phyloP scores from a whole-genome alignment of 2,329 filamentous ascomycete species.

The Fusarium annulatum region DNA sequence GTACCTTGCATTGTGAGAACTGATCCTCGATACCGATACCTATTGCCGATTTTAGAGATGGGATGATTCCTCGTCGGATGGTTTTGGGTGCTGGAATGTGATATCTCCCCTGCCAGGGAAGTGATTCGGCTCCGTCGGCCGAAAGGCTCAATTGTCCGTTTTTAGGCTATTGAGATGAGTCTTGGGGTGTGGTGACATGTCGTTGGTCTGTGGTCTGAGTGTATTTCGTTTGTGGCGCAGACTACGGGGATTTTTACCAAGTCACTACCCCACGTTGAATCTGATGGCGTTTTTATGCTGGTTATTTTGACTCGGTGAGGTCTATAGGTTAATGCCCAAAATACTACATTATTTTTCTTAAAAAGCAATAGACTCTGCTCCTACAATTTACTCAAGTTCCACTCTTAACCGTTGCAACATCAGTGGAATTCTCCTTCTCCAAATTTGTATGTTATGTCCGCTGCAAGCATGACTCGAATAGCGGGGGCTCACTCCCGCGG shows the following conservation, averaged over 20 bases:
- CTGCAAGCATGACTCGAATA: too few species aligned
- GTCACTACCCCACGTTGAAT: background rate
- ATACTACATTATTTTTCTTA: too few species aligned
- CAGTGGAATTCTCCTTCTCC: background rate
- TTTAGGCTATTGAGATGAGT: background rate
- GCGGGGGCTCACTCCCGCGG: background rate
- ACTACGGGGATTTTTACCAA: background rate
- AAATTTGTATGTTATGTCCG: background rate
- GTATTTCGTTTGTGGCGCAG: too few species aligned
- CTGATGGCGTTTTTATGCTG: too few species aligned
- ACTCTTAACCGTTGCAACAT: background rate
- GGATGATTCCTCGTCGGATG: background rate
- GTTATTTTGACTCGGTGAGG: too few species aligned
- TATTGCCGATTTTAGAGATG: background rate
- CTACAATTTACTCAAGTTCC: background rate
- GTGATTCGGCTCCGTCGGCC: background rate
- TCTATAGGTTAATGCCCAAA: too few species aligned
- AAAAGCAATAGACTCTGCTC: too few species aligned
- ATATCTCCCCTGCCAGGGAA: too few species aligned
- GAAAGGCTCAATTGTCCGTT: background rate
- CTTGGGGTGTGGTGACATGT: background rate
- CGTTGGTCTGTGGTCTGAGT: background rate
- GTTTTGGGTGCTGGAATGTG: background rate
- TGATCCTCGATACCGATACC: background rate
- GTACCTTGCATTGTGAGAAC: background rate